Evolutionary conservation across 345 rosid species (phyloP).

Genomic region (Melaleuca quinquenervia): DNA sequence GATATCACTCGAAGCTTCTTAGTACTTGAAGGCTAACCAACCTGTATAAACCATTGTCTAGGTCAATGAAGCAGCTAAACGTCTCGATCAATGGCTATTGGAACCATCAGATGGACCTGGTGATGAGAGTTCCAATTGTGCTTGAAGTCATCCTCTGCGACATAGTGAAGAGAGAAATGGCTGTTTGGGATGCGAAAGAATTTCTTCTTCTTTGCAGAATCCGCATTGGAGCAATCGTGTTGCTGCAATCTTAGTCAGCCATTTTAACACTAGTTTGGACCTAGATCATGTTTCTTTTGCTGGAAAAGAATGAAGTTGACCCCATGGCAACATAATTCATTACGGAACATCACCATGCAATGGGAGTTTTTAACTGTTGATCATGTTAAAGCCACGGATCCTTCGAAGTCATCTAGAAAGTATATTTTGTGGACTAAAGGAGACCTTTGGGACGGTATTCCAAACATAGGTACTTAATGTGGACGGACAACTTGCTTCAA

Average conservation of each 20-base stretch:
- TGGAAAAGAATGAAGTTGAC: not conserved
- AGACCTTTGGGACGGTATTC: not conserved
- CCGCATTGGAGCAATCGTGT: not conserved
- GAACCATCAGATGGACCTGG: not conserved
- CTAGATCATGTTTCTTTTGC: not conserved
- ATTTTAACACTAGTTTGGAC: not conserved
- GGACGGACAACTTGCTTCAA: not conserved
- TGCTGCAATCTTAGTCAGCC: not conserved
- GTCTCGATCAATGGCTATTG: not conserved
- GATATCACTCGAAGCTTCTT: not conserved
- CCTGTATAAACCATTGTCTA: not conserved
- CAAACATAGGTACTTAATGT: not conserved
- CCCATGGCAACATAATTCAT: not conserved
- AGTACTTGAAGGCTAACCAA: not conserved
- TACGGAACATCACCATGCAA: not conserved
- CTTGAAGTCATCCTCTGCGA: not conserved
- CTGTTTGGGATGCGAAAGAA: not conserved
- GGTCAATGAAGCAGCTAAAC: not conserved
- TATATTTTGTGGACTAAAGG: not conserved
- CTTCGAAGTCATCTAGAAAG: not conserved
- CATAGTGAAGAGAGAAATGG: not conserved
- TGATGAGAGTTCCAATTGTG: not conserved
- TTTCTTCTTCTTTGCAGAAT: not conserved
- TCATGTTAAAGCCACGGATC: not conserved
- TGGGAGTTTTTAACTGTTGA: not conserved